Base-by-base conservation (phyloP, 2,329 filamentous ascomycete species). In the Fusarium chaquense region DNA sequence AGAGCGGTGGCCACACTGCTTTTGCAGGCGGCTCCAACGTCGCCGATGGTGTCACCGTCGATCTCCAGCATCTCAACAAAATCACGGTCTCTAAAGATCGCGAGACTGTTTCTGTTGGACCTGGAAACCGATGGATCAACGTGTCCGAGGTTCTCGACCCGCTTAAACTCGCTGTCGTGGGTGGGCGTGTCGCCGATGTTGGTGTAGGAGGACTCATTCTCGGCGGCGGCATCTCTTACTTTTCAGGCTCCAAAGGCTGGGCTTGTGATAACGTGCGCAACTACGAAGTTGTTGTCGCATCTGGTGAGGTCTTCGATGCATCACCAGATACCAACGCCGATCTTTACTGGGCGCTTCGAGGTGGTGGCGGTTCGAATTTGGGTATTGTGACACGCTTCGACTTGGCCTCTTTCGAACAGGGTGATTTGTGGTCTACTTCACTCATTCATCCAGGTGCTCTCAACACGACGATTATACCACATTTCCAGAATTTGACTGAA, bases 1-100 rank as follows among this genome's bases (percentile, higher is more conserved):
- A 84, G 38, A 78, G 80, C 45, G 85, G 86, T n/a, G 86, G 86
- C 1, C 86, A 88, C 75, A 82, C 81, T 3, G 78, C 82, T 4
- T 84, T 83, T 62, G 75, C 79, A 0, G 81, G 79, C 6, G 78
- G 79, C 3, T 82, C 83, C 9, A 87, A 80, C 69, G 79, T 79
- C 58, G 69, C 76, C 7, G 69, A 69, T 16, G 80, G 83, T 16
- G 74, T 85, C 6, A 80, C 81, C 5, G 76, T 87, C 53, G 82
- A 83, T 61, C 72, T 87, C n/a, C 74, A 76, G 11, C 69, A 72
- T 6, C 76, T 87, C 12, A 80, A 64, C n/a, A 30, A 46, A 43
- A 65, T 65, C 41, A 58, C 12, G 1, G 53, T 64, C 9, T 64
- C 62, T 1, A 10, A 43, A 6, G 59, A 65, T 33, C 59, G 62